A percentile compares a stretch with the other conserved stretches of the same genome.
phyloP scores from a whole-genome alignment of 345 rosid genomes.

The Cardiospermum halicacabum region DNA sequence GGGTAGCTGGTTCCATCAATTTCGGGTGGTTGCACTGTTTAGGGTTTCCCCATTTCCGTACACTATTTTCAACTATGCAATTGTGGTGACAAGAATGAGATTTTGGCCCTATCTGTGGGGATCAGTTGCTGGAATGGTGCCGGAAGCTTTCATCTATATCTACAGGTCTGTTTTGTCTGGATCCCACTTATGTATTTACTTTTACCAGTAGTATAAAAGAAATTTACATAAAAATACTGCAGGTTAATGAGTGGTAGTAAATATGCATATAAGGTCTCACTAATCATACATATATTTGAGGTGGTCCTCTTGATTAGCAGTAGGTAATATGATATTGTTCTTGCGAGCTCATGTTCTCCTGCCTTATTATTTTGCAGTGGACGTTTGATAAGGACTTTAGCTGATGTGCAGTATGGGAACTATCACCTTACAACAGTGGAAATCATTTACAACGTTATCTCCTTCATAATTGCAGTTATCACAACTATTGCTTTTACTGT shows the following conservation, averaged over 20 bases:
- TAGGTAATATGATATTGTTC: background rate
- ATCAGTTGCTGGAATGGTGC: constrained; percentile 91
- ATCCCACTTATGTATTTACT: background rate
- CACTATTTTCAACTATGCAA: constrained; percentile 93
- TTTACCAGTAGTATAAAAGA: background rate
- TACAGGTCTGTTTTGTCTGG: constrained; percentile 54
- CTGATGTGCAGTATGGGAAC: constrained; percentile 64
- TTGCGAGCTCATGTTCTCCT: background rate
- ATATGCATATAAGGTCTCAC: background rate
- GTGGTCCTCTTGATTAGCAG: background rate
- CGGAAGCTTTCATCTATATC: constrained; percentile 94
- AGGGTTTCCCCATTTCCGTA: constrained; percentile 96
- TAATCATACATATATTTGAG: background rate
- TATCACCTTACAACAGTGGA: constrained; percentile 54
- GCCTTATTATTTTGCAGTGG: constrained; percentile 51
- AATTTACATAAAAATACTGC: background rate
- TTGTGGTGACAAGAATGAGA: constrained; percentile 74
- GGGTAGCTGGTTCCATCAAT: constrained; percentile 97
- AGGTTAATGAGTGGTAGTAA: background rate
- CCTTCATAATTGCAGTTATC: constrained; percentile 54
- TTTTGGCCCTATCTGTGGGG: constrained; percentile 94
- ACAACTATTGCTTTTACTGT: constrained; percentile 62
- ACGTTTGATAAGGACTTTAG: constrained; percentile 59
- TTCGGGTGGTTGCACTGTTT: constrained; percentile 82
- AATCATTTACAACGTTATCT: constrained; percentile 62